Evolutionary conservation across 306 rosid genomes (phyloP), one percentile per base, ranked within the genome.

Genomic region (Lablab purpureus): DNA sequence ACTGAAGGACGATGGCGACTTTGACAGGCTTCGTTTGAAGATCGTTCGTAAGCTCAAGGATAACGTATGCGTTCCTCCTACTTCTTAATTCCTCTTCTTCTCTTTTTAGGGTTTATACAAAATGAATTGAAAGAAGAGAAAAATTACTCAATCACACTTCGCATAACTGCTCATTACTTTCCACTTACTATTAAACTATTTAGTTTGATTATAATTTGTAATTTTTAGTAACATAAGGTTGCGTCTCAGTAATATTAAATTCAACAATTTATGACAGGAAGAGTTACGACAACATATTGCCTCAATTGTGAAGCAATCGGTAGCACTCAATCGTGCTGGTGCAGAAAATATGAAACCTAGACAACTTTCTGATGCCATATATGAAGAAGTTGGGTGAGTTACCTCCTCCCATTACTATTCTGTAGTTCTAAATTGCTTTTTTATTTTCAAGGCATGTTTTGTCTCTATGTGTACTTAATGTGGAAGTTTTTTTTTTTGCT

Each of bases 1-100:
- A 82, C 91, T 96, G 37, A 96, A 96, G 63, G 98, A 96, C 76
- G 98, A 90, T 21, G 98, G 98, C n/a, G 98, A 96, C 85, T 96
- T 96, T 55, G 98, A 96, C 67, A 76, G 76, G 41, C 97, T 96
- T 67, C 99, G 99, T 69, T 90, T 88, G 67, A 96, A 87, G 71
- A 88, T 89, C 88, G 84, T 91, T 71, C 99, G 95, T 30, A 89
- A 96, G 81, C 90, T 93, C 71, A 96, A 88, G 75, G 88, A 90
- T 71, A 85, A 93, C 21, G 99, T 93, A 87, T 14, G 55, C 32
- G 30, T 52, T 45, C 67, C 65, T 52, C 37, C 52, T 40, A 0
- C 22, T 45, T 18, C 34, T 58, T 27, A 1, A 36, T 76, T 37
- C 56, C 2, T 3, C 2, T 22, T 34, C 37, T 49, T 15, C 50